A percentile compares a stretch with the other conserved stretches of the same genome.
Conservation (phyloP, 1,284 basidiomycete species). For the Dichomitus squalens region DNA sequence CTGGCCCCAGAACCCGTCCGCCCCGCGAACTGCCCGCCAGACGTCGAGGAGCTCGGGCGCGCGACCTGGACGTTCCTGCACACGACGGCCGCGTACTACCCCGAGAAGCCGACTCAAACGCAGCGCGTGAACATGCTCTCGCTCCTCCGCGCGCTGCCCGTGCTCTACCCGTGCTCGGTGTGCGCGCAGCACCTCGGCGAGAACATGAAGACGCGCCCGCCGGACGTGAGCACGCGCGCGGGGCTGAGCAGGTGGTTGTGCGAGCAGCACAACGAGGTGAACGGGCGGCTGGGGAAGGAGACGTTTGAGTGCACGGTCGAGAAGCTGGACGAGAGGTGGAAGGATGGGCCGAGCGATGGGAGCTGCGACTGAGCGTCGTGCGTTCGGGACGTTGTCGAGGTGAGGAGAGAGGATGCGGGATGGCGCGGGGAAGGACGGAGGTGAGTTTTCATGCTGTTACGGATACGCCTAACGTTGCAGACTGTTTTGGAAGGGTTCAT, state of each 20-base stretch:
- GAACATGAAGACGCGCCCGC: slow-evolving; percentile 66
- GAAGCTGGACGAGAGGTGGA: slow-evolving; percentile 86
- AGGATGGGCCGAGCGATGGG: slow-evolving; percentile 85
- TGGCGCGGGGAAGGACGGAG: background rate
- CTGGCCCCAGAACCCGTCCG: slow-evolving; percentile 30
- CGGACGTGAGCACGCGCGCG: slow-evolving; percentile 71
- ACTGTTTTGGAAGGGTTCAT: background rate
- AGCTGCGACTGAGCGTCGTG: slow-evolving; percentile 80
- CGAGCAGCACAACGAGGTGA: slow-evolving; percentile 90
- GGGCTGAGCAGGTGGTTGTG: slow-evolving; percentile 87
- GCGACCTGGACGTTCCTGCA: slow-evolving; percentile 97
- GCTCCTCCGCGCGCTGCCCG: slow-evolving; percentile 75
- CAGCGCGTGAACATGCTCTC: slow-evolving; percentile 83
- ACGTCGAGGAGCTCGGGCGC: slow-evolving; percentile 83
- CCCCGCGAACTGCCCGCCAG: slow-evolving; percentile 79
- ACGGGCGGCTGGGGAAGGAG: slow-evolving; percentile 81
- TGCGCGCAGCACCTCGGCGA: slow-evolving; percentile 83
- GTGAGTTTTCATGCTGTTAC: background rate
- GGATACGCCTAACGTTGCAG: background rate
- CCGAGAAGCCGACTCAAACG: slow-evolving; percentile 67
- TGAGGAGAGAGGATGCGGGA: background rate
- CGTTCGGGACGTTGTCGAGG: background rate
- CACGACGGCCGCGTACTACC: slow-evolving; percentile 92
- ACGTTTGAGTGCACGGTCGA: slow-evolving; percentile 72
- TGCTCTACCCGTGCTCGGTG: slow-evolving; percentile 84